A percentile compares a stretch with the other conserved stretches of the same genome.
phyloP scores from a whole-genome alignment of 495 filamentous ascomycete genomes.

The Hypomontagnella submonticulosa region DNA sequence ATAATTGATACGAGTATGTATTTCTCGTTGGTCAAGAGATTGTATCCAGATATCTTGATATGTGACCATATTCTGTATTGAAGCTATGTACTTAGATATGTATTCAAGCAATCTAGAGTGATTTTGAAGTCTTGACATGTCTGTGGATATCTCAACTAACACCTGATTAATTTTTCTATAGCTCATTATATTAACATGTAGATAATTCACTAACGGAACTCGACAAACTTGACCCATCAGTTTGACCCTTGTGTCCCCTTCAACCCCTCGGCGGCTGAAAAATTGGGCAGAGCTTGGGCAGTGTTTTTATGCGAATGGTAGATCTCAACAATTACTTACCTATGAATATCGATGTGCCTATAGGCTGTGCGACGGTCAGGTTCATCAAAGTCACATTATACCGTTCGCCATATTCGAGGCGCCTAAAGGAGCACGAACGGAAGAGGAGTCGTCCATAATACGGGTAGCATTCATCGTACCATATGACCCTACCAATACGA shows the following conservation, averaged over 20 bases:
- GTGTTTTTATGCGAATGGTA: slow-evolving; percentile 3
- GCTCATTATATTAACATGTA: too few relatives aligned
- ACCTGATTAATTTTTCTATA: too few relatives aligned
- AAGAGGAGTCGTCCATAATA: slow-evolving; percentile 12
- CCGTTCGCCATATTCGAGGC: slow-evolving; percentile 6
- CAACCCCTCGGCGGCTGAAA: slow-evolving; percentile 8
- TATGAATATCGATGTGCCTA: slow-evolving; percentile 3
- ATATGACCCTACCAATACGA: slow-evolving; percentile 21
- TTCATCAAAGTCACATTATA: slow-evolving; percentile 29
- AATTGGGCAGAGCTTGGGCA: slow-evolving; percentile 38
- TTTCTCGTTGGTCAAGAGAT: background rate
- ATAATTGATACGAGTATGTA: background rate
- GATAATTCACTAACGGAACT: slow-evolving; percentile 9
- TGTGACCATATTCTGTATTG: too few relatives aligned
- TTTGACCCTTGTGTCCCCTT: slow-evolving; percentile 11
- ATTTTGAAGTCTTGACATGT: too few relatives aligned
- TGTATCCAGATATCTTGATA: too few relatives aligned
- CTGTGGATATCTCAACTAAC: too few relatives aligned
- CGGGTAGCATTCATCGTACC: slow-evolving; percentile 2
- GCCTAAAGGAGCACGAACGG: slow-evolving; percentile 12
- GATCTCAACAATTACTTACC: slow-evolving; percentile 4
- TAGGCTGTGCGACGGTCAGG: slow-evolving; percentile 16
- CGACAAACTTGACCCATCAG: background rate
- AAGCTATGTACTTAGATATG: too few relatives aligned
- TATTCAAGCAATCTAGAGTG: too few relatives aligned